A percentile compares a stretch with the other conserved stretches of the same genome.
phyloP scores from a whole-genome alignment of 1,284 basidiomycete genomes.

The Xerocomus minutiporus region DNA sequence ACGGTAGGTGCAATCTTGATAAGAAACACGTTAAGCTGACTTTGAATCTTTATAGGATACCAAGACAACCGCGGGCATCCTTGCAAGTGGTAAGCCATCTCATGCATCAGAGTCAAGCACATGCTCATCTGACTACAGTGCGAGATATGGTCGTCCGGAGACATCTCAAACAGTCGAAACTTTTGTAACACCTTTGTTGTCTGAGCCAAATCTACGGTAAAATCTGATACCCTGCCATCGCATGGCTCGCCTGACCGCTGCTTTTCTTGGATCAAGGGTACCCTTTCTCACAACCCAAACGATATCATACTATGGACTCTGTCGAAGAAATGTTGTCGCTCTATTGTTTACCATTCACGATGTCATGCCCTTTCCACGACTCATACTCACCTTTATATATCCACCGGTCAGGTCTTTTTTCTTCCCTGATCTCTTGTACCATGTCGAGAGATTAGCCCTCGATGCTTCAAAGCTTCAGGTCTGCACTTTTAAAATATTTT shows the following conservation, averaged over 20 bases:
- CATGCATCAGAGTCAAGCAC: neutral
- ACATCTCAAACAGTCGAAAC: constrained; percentile 51
- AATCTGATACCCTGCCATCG: neutral
- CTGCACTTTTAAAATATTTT: neutral
- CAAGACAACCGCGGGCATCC: constrained; percentile 69
- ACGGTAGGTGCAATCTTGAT: constrained; percentile 41
- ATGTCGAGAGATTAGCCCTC: neutral
- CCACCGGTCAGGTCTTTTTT: neutral
- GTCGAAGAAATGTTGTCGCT: constrained; percentile 15
- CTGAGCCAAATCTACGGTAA: constrained; percentile 10
- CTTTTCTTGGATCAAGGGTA: neutral
- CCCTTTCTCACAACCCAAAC: constrained; percentile 1
- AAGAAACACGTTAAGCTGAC: constrained; percentile 1
- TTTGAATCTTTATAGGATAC: constrained; percentile 47
- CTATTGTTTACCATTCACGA: constrained; percentile 4
- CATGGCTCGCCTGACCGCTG: neutral
- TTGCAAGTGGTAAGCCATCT: constrained; percentile 58
- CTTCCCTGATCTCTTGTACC: neutral
- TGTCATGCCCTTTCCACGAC: constrained; percentile 12
- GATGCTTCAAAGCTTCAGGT: neutral
- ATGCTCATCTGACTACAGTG: constrained; percentile 20
- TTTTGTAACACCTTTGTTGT: constrained; percentile 37
- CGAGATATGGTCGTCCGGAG: constrained; percentile 37
- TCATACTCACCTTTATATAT: constrained; percentile 3
- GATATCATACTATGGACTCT: constrained; percentile 4